Percentiles rank a stretch among this genome's conserved stretches.
phyloP scores from a whole-genome alignment of 2,329 filamentous ascomycete species.

The Penicillium sp. region DNA sequence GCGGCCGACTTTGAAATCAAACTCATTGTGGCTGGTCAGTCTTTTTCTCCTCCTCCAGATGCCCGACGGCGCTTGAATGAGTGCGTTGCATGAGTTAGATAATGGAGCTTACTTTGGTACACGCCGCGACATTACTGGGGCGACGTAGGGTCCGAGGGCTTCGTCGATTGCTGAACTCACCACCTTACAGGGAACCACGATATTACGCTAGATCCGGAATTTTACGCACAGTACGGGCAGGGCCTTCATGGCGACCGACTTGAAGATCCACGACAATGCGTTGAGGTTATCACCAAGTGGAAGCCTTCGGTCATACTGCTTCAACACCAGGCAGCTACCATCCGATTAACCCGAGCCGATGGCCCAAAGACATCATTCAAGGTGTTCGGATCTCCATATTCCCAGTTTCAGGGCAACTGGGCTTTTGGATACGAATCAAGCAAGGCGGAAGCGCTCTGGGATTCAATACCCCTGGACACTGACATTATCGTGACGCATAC shows the following conservation, averaged over 20 bases:
- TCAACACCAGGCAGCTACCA: conserved; percentile 46
- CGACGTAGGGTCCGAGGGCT: background rate
- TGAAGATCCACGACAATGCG: conserved; percentile 47
- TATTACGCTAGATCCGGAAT: conserved; percentile 51
- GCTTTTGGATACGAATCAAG: conserved; percentile 54
- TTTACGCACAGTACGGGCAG: conserved; percentile 44
- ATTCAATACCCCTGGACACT: conserved; percentile 48
- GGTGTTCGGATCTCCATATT: conserved; percentile 60
- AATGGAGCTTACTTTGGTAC: background rate
- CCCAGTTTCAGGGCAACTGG: conserved; percentile 49
- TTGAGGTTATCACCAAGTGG: conserved; percentile 39
- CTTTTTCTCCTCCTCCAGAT: background rate
- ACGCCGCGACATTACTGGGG: background rate
- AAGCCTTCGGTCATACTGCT: conserved; percentile 53
- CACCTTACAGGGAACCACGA: conserved; percentile 55
- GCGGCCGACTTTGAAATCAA: conserved; percentile 54
- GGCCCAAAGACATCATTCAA: conserved; percentile 51
- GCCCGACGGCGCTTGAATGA: background rate
- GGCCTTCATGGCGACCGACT: conserved; percentile 46
- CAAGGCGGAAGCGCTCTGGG: conserved; percentile 48
- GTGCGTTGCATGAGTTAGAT: background rate
- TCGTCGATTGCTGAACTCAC: conserved; percentile 3
- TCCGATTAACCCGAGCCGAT: conserved; percentile 45
- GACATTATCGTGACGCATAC: conserved; percentile 59
- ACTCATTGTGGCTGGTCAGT: conserved; percentile 54